These are phyloP conservation scores for Diddensiella caesifluorescens DNA, from an alignment of 805 yeast species.

Conservation along the genomic window DNA sequence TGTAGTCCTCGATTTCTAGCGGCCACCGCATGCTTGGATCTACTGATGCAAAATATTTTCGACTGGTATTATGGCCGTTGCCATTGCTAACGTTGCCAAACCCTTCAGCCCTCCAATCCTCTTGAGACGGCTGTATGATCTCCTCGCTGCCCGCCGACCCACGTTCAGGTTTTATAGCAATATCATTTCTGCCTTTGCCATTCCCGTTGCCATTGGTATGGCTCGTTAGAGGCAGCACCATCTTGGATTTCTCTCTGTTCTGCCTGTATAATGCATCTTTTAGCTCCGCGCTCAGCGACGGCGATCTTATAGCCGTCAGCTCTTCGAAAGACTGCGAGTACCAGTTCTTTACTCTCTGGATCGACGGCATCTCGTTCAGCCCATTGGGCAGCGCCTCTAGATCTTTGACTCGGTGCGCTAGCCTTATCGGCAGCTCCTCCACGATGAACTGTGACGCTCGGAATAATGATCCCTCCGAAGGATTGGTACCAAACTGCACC, in stretches of 20 bases:
- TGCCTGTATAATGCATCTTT: slow-evolving; percentile 27
- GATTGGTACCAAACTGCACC: slow-evolving; percentile 84
- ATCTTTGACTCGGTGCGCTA: slow-evolving; percentile 82
- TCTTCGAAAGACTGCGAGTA: slow-evolving; percentile 84
- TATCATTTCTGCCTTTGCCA: slow-evolving; percentile 21
- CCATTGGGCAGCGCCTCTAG: slow-evolving; percentile 76
- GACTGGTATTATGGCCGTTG: slow-evolving; percentile 16
- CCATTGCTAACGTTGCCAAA: slow-evolving; percentile 16
- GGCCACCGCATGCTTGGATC: slow-evolving; percentile 59
- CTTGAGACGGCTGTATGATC: slow-evolving; percentile 19
- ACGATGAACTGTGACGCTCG: slow-evolving; percentile 80
- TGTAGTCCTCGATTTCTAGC: slow-evolving; percentile 65
- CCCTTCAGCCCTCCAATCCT: slow-evolving; percentile 24
- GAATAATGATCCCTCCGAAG: slow-evolving; percentile 72
- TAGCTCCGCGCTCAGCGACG: slow-evolving; percentile 42
- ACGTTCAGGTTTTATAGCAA: slow-evolving; percentile 32
- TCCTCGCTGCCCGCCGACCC: slow-evolving; percentile 13
- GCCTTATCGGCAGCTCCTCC: slow-evolving; percentile 79
- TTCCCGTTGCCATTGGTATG: slow-evolving; percentile 5
- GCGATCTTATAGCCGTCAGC: slow-evolving; percentile 58
- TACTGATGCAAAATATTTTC: slow-evolving; percentile 49
- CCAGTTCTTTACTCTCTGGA: slow-evolving; percentile 76
- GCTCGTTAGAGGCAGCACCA: slow-evolving; percentile 9
- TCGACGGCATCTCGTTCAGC: slow-evolving; percentile 65
- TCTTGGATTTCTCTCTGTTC: slow-evolving; percentile 12